Evolutionary conservation across 2,329 filamentous ascomycete species (phyloP), one percentile per base, ranked within the genome.

Genomic region (Aureobasidium sp.): DNA sequence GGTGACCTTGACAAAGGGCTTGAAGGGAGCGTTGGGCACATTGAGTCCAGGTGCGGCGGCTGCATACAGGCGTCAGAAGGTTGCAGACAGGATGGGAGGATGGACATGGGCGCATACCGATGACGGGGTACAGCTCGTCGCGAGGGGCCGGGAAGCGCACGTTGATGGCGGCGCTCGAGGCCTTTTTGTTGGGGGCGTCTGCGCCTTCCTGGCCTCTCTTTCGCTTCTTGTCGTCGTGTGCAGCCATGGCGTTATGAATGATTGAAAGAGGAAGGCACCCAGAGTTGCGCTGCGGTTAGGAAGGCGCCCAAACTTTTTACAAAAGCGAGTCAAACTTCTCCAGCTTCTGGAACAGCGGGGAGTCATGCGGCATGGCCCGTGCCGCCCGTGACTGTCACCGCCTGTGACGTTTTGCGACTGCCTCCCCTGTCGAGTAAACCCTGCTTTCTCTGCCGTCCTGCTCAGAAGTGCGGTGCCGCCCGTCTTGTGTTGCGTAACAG

Each of bases 21-120:
- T 80, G 71, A 83, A 77, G 57, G 79, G 8, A 70, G 70, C 15
- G 80, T 69, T 25, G 78, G 79, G 37, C 77, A 79, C 15, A 76
- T 75, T 41, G 73, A 72, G 51, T 68, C 64, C 47, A 70, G 67
- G 41, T 69, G 68, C 62, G 67, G 71, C 61, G 64, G 68, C 48
- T 68, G 49, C 36, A 62, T 63, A 15, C 12, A 37, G 5, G n/a
- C 11, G 59, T 53, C 20, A 53, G 47, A 9, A 6, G 6, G 41
- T 31, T 25, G 22, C 22, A 14, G 25, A 14, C 27, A 14, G 15
- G 3, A 8, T 48, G 22, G 1, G 39, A 15, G 0, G 17, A 20
- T 9, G 34, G 27, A 27, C 17, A 25, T 29, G 20, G 36, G 41
- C 41, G 31, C 64, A 25, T 59, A 67, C 65, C 65, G 29, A 67